Conservation (phyloP, 192 early-diverging fungal species). For the Pilobolus umbonatus region DNA sequence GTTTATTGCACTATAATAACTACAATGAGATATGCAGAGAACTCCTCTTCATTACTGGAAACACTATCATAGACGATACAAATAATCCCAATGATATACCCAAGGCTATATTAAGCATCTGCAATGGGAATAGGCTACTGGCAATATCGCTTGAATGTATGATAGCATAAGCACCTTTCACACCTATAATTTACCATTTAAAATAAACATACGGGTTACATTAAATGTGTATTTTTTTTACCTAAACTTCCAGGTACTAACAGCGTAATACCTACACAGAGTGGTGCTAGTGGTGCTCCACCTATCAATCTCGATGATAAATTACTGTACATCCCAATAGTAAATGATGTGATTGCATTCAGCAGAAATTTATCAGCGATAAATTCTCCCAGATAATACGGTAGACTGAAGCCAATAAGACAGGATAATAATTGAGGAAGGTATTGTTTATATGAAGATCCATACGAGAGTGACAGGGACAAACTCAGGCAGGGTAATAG, state of each 20-base stretch:
- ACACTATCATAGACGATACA: conserved; percentile 29
- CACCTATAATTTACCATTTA: conserved; percentile 16
- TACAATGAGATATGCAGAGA: conserved; percentile 30
- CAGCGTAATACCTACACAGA: conserved; percentile 74
- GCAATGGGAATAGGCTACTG: conserved; percentile 13
- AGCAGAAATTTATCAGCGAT: conserved; percentile 26
- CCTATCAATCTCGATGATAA: conserved; percentile 27
- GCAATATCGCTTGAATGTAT: conserved; percentile 20
- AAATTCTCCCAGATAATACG: conserved; percentile 23
- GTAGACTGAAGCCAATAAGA: conserved; percentile 13
- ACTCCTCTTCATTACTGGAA: conserved; percentile 20
- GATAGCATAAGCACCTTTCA: conserved; percentile 25
- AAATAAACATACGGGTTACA: neutral
- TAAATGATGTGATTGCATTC: conserved; percentile 26
- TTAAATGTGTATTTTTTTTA: conserved; percentile 4
- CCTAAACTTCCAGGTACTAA: conserved; percentile 75
- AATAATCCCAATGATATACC: conserved; percentile 21
- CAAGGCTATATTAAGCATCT: conserved; percentile 25
- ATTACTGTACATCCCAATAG: conserved; percentile 30
- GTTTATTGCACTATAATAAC: too few species aligned
- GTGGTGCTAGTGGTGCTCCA: conserved; percentile 60
- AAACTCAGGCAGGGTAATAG: conserved; percentile 42
- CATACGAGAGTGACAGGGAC: conserved; percentile 53
- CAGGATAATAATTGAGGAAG: conserved; percentile 15
- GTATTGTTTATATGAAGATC: conserved; percentile 47